A percentile compares a stretch with the other conserved stretches of the same genome.
Conservation (phyloP, 805 yeast genomes). For the Suhomyces sp. region DNA sequence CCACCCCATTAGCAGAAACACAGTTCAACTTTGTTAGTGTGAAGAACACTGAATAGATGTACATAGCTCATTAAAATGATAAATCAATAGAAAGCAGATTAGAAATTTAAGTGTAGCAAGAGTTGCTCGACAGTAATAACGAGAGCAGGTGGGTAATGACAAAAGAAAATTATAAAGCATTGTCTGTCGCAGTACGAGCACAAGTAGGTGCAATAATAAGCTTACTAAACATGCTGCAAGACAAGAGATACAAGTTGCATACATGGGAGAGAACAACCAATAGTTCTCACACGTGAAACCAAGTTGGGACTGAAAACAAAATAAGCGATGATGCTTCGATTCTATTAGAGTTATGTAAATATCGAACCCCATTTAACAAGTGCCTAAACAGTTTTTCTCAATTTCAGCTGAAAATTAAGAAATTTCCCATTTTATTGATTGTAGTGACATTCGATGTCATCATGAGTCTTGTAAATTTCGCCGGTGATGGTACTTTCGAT, state of each 20-base stretch:
- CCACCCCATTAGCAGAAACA: constrained; percentile 26
- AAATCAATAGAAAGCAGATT: no score
- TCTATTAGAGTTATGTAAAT: no score
- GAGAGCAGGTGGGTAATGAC: no score
- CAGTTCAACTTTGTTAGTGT: constrained; percentile 11
- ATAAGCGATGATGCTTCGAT: background rate
- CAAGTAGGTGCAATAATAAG: background rate
- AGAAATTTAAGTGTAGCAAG: no score
- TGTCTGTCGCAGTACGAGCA: background rate
- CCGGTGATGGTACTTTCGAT: background rate
- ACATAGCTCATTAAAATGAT: background rate
- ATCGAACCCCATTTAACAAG: background rate
- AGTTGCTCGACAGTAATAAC: no score
- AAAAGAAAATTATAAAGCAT: no score
- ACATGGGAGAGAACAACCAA: no score
- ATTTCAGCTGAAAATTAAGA: background rate
- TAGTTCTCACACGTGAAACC: background rate
- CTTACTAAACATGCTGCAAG: background rate
- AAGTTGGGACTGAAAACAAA: background rate
- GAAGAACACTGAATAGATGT: background rate
- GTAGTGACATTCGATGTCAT: background rate
- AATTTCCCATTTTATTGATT: background rate
- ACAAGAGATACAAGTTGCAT: background rate
- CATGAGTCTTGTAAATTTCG: no score
- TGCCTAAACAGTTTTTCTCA: background rate